Conservation (phyloP, 176 grass and related monocot species). For the Metroxylon sagu region DNA sequence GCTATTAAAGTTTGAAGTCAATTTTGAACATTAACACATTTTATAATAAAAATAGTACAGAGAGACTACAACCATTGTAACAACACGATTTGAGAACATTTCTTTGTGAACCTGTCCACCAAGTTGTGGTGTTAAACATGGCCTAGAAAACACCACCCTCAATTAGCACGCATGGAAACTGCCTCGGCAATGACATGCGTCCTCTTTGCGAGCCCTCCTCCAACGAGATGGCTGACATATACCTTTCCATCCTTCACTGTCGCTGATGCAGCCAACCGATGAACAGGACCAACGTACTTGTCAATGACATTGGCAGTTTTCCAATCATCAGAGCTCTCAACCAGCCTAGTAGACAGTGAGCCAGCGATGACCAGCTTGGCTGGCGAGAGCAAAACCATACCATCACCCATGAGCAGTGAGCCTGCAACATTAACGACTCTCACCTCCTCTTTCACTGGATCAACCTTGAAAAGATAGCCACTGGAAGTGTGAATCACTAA, state of each 20-base stretch:
- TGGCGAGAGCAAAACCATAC: slow-evolving; percentile 63
- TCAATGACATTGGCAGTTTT: slow-evolving; percentile 49
- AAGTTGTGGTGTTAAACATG: too few relatives aligned
- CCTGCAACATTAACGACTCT: slow-evolving; percentile 46
- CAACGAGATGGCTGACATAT: slow-evolving; percentile 77
- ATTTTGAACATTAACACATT: too few relatives aligned
- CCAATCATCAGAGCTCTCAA: slow-evolving; percentile 86
- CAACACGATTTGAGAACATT: too few relatives aligned
- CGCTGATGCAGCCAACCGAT: slow-evolving; percentile 57
- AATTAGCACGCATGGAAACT: slow-evolving; percentile 24
- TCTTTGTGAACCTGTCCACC: too few relatives aligned
- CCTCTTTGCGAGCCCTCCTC: slow-evolving; percentile 57
- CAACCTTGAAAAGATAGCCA: slow-evolving; percentile 74
- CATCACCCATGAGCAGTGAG: slow-evolving; percentile 59
- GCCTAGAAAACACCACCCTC: background rate
- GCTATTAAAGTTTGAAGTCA: too few relatives aligned
- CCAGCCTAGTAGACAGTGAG: slow-evolving; percentile 34
- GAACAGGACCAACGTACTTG: slow-evolving; percentile 47
- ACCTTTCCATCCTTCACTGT: slow-evolving; percentile 75
- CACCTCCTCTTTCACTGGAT: slow-evolving; percentile 26
- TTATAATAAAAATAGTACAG: too few relatives aligned
- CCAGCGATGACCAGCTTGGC: slow-evolving; percentile 58
- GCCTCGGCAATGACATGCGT: slow-evolving; percentile 68
- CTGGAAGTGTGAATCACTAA: slow-evolving; percentile 75
- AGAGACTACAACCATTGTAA: too few relatives aligned